phyloP scores from a whole-genome alignment of 2,329 filamentous ascomycete species.

The Fusarium sp. region DNA sequence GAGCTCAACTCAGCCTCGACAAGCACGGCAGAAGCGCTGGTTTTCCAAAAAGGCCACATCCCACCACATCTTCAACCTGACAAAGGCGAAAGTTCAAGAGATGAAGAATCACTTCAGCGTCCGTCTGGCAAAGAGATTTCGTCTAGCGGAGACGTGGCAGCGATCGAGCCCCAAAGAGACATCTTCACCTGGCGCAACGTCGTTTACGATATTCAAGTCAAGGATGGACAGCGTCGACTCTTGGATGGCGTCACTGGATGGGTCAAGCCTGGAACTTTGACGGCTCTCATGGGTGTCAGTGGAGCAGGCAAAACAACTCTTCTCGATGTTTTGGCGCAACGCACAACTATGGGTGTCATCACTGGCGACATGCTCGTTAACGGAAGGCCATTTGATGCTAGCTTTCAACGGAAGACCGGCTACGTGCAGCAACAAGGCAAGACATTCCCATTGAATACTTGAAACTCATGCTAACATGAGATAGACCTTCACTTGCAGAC shows the following conservation, averaged over 20 bases:
- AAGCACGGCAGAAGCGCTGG: conserved; percentile 76
- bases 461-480: background rate
- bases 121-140: conserved; percentile 26
- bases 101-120: conserved; percentile 49
- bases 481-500: conserved; percentile 68
- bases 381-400: conserved; percentile 65
- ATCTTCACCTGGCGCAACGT: conserved; percentile 86
- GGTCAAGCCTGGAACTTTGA: conserved; percentile 90
- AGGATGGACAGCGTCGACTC: conserved; percentile 76
- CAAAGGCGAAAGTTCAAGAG: conserved; percentile 42
- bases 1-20: conserved; percentile 74
- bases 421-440: conserved; percentile 75
- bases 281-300: conserved; percentile 78
- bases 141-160: conserved; percentile 40
- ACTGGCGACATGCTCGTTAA: conserved; percentile 76
- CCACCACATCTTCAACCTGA: conserved; percentile 56
- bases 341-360: conserved; percentile 71
- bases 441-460: background rate
- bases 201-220: conserved; percentile 79
- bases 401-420: conserved; percentile 74
- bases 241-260: conserved; percentile 86
- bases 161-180: conserved; percentile 59
- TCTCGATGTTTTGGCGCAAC: conserved; percentile 57
- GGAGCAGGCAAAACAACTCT: conserved; percentile 60
- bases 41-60: conserved; percentile 71